Evolutionary conservation across 2,329 filamentous ascomycete species (phyloP), one percentile per base, ranked within the genome.

Genomic region (Botrytis squamosa): DNA sequence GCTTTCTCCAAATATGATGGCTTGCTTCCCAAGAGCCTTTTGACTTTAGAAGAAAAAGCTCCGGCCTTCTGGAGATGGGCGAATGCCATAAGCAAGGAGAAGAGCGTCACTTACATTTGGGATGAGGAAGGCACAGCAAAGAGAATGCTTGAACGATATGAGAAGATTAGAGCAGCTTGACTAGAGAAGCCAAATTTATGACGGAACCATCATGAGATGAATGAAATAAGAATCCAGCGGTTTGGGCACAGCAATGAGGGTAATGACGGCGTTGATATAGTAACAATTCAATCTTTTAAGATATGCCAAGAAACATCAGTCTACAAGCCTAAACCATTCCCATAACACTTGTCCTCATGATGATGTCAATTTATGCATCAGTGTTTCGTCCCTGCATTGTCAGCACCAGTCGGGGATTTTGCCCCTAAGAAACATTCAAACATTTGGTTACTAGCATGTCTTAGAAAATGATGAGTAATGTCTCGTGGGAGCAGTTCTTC

Each of bases 41-140:
- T 82, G 65, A 80, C 82, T 33, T 82, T 91, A 72, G 83, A 84
- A 73, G 81, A 86, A 74, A 84, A 85, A 73, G 83, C 91, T n/a
- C 92, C 92, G 1, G 88, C 87, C 73, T 93, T 93, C 80, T 86
- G 86, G 79, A 88, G 87, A 76, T 95, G 92, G 92, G 88, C 88
- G 0, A 83, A 88, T 74, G 87, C 85, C 1, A 87, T 91, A 3
- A 81, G 86, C 8, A 84, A 84, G 74, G 87, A 93, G 73, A 88
- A 90, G 25, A 94, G 90, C 77, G 91, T 95, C 25, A 89, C 85
- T 0, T 85, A 83, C 66, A 89, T 91, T 74, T 93, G 85, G 78
- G 81, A 92, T 72, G 89, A 89, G 82, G 81, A 86, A 75, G 75
- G 52, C 0, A 81, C 87, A 63, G 82, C 85, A 3, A 81, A 82